Evolutionary conservation across 768 basidiomycete species (phyloP), one percentile per base, ranked within the genome.

Genomic region (Mycena chlorophos): DNA sequence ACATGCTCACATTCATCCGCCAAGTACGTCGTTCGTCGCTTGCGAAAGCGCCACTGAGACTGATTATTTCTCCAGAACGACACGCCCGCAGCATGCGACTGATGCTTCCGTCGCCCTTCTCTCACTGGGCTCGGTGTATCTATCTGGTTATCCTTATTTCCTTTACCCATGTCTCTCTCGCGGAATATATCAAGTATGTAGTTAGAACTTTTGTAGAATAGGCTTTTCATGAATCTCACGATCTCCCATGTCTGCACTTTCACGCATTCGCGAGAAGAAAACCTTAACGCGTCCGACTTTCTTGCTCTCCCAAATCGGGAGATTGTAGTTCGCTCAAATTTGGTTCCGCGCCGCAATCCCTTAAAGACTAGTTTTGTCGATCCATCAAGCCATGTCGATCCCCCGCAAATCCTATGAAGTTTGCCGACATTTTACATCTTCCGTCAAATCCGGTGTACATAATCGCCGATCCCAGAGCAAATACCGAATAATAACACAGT

Each of bases 1-100:
- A 89, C 62, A 88, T 91, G 87, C 78, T 90, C 53, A 87, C 86
- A 12, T 89, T 88, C 40, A 58, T 62, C 49, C 60, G 54, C 51
- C 52, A 53, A 56, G 43, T 57, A 27, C 54, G 43, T 59, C 23
- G 20, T 43, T 31, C 31, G n/a, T 31, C 38, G 26, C 30, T 4
- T 54, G 3, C 14, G n/a, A n/a, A n/a, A 19, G 20, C 13, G 40
- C 20, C 10, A 17, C 19, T 30, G 12, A 27, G 43, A 17, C 49
- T 60, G 17, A 34, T 31, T 37, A 16, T 52, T 31, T 46, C 42
- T 47, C 27, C 61, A 85, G 81, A 81, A 77, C 60, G 84, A 85
- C 63, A 75, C 68, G 42, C 81, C 81, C 13, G 61, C 69, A 23
- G 55, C 65, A 52, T 84, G 82, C 61, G 81, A 83, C 65, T 84